phyloP scores from a whole-genome alignment of 768 basidiomycete genomes.

The Fomitopsis pulvina region DNA sequence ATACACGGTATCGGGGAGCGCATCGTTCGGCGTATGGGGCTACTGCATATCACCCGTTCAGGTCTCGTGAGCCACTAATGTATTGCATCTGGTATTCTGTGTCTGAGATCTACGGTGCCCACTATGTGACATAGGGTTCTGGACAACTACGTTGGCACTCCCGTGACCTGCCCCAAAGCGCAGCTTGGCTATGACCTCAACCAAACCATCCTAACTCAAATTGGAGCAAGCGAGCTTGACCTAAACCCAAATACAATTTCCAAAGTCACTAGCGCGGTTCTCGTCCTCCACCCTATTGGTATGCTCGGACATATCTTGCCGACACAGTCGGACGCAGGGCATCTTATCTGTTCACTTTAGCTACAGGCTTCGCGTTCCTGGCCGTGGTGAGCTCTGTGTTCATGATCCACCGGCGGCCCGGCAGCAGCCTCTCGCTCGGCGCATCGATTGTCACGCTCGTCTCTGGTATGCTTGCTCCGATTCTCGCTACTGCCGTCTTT shows the following conservation, averaged over 20 bases:
- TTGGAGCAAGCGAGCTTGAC: conserved; percentile 29
- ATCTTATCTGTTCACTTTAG: conserved; percentile 21
- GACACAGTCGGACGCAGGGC: no score
- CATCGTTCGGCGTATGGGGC: conserved; percentile 58
- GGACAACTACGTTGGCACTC: conserved; percentile 32
- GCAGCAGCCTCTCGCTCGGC: conserved; percentile 28
- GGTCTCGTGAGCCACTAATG: conserved; percentile 33
- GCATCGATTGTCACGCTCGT: conserved; percentile 33
- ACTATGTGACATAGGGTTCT: conserved; percentile 28
- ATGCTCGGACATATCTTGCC: no score
- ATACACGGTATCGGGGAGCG: conserved; percentile 31
- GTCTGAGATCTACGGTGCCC: conserved; percentile 9
- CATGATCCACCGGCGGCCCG: conserved; percentile 33
- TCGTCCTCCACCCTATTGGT: conserved; percentile 55
- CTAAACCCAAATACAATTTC: conserved; percentile 36
- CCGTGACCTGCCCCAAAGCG: conserved; percentile 38
- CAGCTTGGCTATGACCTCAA: conserved; percentile 54
- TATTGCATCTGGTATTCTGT: conserved; percentile 14
- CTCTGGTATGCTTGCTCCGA: conserved; percentile 32
- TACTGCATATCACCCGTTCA: conserved; percentile 47
- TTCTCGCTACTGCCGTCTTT: conserved; percentile 44
- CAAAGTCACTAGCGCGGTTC: conserved; percentile 36
- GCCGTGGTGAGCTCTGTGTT: conserved; percentile 42
- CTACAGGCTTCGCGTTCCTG: conserved; percentile 43
- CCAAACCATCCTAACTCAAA: conserved; percentile 35